Evolutionary conservation across 2,329 filamentous ascomycete species (phyloP), one percentile per base, ranked within the genome.

Genomic region (Penicillium psychrosexuale): DNA sequence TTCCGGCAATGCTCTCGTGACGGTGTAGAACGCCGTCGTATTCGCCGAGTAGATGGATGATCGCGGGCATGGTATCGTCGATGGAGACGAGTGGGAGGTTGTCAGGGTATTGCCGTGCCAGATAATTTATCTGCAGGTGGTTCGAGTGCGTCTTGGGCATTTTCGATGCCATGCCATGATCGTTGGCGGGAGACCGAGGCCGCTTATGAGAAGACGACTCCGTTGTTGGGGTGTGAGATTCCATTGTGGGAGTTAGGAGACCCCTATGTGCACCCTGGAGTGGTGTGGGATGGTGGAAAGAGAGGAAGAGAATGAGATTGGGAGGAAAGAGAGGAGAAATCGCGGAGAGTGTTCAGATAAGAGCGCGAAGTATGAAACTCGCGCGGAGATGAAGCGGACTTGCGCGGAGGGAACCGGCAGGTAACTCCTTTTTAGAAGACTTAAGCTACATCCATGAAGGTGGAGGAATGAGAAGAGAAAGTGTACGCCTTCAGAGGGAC

Each of bases 1-100:
- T 93, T 55, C 88, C 87, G 44, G 91, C 91, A 65, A 96, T 84
- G 71, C 89, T 93, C 75, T 96, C 91, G 71, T 93, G 89, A 52
- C 90, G 85, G 66, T 90, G 89, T 49, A 96, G 78, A 15, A 94
- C 89, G 61, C 86, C 90, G 82, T 92, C 90, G 73, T 96, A 96
- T 64, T 91, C 87, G 67, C 82, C 82, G 56, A 96, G 83, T 58
- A 92, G 80, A 38, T 83, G 79, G 44, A 94, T 75, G 51, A 94
- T 84, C 62, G 89, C 86, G 12, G 84, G 82, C 66, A 96, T 88
- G 11, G 84, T 87, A 66, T 92, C 89, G 52, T 86, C 81, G 60
- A 80, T 79, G 54, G 79, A 83, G 59, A 86, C 80, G 19, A 87
- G 77, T 33, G 84, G 84, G 27, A 87, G 76, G 65, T 85, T 84